Evolutionary conservation across 2,329 filamentous ascomycete genomes (phyloP), one percentile per base, ranked within the genome.

Genomic region (Trichoderma polysporum): DNA sequence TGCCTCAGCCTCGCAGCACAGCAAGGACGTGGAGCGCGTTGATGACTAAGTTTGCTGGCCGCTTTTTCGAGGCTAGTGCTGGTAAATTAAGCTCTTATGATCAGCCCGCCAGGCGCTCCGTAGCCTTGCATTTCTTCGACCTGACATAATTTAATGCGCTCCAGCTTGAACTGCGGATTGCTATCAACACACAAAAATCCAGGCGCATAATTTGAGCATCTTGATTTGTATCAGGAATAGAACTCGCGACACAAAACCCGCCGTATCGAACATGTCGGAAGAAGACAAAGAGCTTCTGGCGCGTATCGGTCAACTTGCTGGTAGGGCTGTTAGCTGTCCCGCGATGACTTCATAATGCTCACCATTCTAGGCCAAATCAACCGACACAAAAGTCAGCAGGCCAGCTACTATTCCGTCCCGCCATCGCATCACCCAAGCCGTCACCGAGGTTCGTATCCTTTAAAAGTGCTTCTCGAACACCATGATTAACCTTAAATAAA

Each of bases 361-460:
- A 75, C 68, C 5, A 70, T 47, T 45, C 10, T 70, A 93, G 91
- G 90, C 71, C 90, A 91, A 78, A 94, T 95, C 75, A 93, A 93
- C 76, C 87, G 89, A 61, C 89, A 91, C 80, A 93, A 91, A 77
- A 91, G 86, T 70, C 85, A 89, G 69, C 84, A 86, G 70, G 76
- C 81, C 37, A 81, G 80, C 47, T 67, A 78, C 41, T 74, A 71
- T n/a, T 69, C 79, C 19, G 61, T 39, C 33, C 59, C 72, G n/a
- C 63, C 72, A 53, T 70, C 61, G 29, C 73, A 73, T 39, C 74
- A 75, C 37, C 72, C 73, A 13, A 69, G 71, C 65, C 71, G 76
- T 31, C 73, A 78, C 69, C 76, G 78, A 53, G 74, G 80, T 83
- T 75, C 56, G 80, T 77, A 61, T 35, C 33, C 61, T 47, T 35